phyloP scores from a whole-genome alignment of 208 protist genomes.

The Leishmania gerbilli region DNA sequence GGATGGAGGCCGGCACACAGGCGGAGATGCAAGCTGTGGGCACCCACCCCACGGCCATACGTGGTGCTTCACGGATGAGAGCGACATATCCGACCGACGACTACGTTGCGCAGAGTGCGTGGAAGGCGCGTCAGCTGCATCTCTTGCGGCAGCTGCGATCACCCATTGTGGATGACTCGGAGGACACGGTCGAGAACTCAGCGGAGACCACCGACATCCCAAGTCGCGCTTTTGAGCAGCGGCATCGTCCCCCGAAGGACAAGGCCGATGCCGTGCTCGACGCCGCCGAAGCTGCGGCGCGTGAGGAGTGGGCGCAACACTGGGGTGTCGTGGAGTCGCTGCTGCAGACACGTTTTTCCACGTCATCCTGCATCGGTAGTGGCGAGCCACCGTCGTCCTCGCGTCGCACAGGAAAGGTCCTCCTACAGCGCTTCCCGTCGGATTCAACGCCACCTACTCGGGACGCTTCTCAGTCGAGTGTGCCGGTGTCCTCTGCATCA shows the following conservation, averaged over 20 bases:
- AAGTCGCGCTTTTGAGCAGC: background rate
- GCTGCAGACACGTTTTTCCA: conserved; percentile 52
- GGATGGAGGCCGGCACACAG: conserved; percentile 5
- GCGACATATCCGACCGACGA: conserved; percentile 44
- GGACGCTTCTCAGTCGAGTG: conserved; percentile 3
- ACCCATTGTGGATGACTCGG: conserved; percentile 4
- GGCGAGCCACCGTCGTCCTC: background rate
- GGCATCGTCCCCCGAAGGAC: background rate
- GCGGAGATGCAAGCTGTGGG: background rate
- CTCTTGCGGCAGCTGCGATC: conserved; percentile 40
- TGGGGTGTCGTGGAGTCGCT: conserved; percentile 74
- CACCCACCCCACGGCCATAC: background rate
- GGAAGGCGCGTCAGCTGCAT: conserved; percentile 67
- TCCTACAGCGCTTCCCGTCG: background rate
- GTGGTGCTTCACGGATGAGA: background rate
- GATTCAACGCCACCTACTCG: background rate
- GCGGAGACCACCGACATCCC: background rate
- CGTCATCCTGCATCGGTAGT: conserved; percentile 12
- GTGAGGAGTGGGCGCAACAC: conserved; percentile 55
- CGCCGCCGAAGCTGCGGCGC: conserved; percentile 21
- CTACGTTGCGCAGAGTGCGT: conserved; percentile 49
- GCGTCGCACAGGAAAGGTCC: too few species aligned
- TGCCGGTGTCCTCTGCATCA: background rate
- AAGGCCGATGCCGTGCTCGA: conserved; percentile 16
- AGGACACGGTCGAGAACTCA: background rate